Percentiles rank a stretch among this genome's conserved stretches.
These are phyloP conservation scores for Salvia sclarea DNA, from an alignment of 305 asterid genomes.

Conservation along the genomic window DNA sequence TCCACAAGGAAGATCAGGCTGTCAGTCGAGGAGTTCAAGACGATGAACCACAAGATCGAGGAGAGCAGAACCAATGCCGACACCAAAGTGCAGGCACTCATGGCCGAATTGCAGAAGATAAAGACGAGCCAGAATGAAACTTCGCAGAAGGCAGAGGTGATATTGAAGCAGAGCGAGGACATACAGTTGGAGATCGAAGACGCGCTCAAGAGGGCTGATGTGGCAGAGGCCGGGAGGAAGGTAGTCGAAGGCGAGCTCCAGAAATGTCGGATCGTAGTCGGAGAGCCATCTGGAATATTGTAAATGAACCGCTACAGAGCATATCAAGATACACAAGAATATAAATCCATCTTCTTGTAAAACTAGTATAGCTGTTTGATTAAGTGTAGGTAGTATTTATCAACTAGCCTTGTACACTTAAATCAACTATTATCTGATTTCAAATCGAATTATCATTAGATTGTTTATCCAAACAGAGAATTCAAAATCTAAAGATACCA, in stretches of 20 bases:
- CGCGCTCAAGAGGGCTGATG: conserved; percentile 60
- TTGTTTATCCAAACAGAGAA: not conserved
- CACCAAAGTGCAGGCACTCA: conserved; percentile 56
- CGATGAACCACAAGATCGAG: conserved; percentile 55
- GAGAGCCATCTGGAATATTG: conserved; percentile 37
- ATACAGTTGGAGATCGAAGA: conserved; percentile 59
- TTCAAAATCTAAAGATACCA: not conserved
- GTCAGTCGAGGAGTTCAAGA: conserved; percentile 50
- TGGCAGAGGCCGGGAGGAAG: conserved; percentile 70
- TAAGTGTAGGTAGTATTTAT: conserved; percentile 19
- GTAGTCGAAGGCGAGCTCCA: conserved; percentile 65
- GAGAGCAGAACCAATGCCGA: conserved; percentile 49
- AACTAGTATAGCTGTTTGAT: conserved; percentile 26
- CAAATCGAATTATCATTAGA: conserved; percentile 18
- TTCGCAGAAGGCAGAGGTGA: conserved; percentile 46
- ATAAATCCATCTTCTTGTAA: conserved; percentile 2
- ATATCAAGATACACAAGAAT: not conserved
- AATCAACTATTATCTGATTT: conserved; percentile 18
- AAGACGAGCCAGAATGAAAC: conserved; percentile 45
- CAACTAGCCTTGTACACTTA: conserved; percentile 23
- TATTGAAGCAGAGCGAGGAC: conserved; percentile 48
- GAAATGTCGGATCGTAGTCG: conserved; percentile 53
- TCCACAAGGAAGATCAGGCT: conserved; percentile 54
- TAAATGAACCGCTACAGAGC: conserved; percentile 22
- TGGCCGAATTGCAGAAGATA: conserved; percentile 59